Percentiles rank a stretch among this genome's conserved stretches.
Evolutionary conservation across 2,329 filamentous ascomycete genomes (phyloP).

Genomic region (Exophiala spinifera): DNA sequence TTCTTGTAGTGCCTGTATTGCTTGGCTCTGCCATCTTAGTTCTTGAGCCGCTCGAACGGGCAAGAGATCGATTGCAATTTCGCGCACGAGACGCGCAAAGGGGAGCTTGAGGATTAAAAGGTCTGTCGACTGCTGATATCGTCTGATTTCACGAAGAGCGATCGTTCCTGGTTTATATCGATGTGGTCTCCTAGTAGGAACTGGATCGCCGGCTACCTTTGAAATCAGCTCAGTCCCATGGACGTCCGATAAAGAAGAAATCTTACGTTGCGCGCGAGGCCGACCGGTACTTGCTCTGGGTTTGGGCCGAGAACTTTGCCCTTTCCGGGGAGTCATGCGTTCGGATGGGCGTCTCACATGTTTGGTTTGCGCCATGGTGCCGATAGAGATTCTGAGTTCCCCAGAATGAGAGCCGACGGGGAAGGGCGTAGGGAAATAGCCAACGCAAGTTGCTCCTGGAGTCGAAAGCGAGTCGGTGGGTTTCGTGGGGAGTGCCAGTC

Average conservation of each 20-base stretch:
- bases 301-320: conserved; percentile 17
- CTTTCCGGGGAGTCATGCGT: conserved; percentile 17
- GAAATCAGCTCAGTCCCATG: conserved; percentile 8
- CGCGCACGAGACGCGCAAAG: conserved; percentile 49
- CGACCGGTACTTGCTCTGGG: conserved; percentile 24
- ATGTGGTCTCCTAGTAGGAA: conserved; percentile 59
- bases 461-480: too few species aligned
- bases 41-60: conserved; percentile 60
- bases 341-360: conserved; percentile 17
- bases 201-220: conserved; percentile 65
- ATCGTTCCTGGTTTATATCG: conserved; percentile 77
- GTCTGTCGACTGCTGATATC: conserved; percentile 85
- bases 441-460: neutral
- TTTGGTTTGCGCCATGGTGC: conserved; percentile 24
- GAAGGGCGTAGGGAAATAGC: neutral
- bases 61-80: conserved; percentile 55
- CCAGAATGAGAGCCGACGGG: neutral
- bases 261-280: conserved; percentile 32
- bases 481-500: too few species aligned
- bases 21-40: conserved; percentile 93
- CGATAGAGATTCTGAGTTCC: neutral
- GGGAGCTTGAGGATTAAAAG: conserved; percentile 67
- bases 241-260: conserved; percentile 6
- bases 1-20: conserved; percentile 89
- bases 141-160: conserved; percentile 86